These are phyloP conservation scores for Aspergillus persii DNA, from an alignment of 2,329 filamentous ascomycete genomes.

Conservation along the genomic window DNA sequence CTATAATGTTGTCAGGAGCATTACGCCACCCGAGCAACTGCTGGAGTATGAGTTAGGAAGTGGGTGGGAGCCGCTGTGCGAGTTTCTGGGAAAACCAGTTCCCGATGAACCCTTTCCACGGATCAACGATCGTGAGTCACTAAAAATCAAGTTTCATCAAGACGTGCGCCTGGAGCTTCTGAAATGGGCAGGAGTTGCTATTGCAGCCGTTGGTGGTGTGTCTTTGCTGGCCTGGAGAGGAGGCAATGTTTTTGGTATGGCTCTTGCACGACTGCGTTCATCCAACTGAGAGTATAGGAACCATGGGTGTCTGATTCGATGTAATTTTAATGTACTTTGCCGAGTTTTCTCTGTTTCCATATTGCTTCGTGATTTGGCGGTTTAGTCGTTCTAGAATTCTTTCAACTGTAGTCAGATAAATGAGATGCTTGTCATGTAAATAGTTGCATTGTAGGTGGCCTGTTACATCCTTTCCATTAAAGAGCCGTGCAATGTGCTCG, in stretches of 20 bases:
- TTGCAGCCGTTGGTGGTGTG: background rate
- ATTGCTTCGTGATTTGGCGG: no score
- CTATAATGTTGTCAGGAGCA: constrained; percentile 44
- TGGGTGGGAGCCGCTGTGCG: constrained; percentile 49
- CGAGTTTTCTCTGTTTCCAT: background rate
- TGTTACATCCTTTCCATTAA: constrained; percentile 25
- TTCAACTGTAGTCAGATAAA: no score
- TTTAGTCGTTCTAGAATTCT: no score
- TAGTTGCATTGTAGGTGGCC: no score
- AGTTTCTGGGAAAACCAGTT: constrained; percentile 40
- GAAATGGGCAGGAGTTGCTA: background rate
- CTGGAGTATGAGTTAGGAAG: constrained; percentile 46
- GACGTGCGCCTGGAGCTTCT: background rate
- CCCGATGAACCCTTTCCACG: constrained; percentile 7
- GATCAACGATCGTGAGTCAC: constrained; percentile 1
- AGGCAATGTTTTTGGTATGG: background rate
- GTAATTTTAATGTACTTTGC: no score
- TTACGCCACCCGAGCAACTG: constrained; percentile 41
- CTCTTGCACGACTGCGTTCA: background rate
- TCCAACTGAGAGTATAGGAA: background rate
- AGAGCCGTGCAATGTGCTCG: constrained; percentile 25
- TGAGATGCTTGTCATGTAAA: no score
- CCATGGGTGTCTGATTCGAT: no score
- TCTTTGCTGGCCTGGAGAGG: background rate
- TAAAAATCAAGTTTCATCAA: background rate